Evolutionary conservation across 2,329 filamentous ascomycete genomes (phyloP).

Genomic region (Dothidotthia symphoricarpi): DNA sequence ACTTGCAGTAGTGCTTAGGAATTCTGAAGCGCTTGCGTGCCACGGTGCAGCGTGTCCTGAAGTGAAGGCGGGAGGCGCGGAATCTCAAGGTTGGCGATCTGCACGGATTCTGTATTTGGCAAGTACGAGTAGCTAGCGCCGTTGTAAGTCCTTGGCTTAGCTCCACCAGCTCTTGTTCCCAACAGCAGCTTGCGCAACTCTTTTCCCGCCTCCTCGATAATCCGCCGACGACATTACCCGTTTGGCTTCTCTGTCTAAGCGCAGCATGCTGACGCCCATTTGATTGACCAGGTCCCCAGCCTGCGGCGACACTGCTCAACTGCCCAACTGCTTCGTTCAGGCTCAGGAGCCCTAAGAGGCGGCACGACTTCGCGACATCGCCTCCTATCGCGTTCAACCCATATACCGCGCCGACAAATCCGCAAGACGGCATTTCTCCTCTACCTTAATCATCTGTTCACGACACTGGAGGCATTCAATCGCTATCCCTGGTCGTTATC

Average conservation of each 20-base stretch:
- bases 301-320: conserved; percentile 1
- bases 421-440: not conserved
- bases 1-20: too few relatives aligned
- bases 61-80: conserved; percentile 2
- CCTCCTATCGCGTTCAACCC: conserved; percentile 6
- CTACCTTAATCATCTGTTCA: conserved; percentile 6
- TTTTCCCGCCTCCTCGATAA: conserved; percentile 10
- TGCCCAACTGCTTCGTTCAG: conserved; percentile 1
- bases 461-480: conserved; percentile 24
- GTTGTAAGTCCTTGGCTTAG: conserved; percentile 7
- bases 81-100: not conserved
- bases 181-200: conserved; percentile 16
- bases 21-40: too few relatives aligned
- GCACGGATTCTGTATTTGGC: too few relatives aligned
- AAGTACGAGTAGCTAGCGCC: conserved; percentile 1
- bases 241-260: conserved; percentile 9
- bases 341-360: conserved; percentile 1
- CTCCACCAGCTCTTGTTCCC: conserved; percentile 25
- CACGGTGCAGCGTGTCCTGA: too few relatives aligned
- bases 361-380: conserved; percentile 14
- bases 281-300: conserved; percentile 14
- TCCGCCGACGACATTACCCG: conserved; percentile 11
- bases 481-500: conserved; percentile 17
- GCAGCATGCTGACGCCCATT: conserved; percentile 21
- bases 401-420: conserved; percentile 4